These are phyloP conservation scores for Thraustochytrium striatum DNA, from an alignment of 352 stramenopile species.

Conservation along the genomic window DNA sequence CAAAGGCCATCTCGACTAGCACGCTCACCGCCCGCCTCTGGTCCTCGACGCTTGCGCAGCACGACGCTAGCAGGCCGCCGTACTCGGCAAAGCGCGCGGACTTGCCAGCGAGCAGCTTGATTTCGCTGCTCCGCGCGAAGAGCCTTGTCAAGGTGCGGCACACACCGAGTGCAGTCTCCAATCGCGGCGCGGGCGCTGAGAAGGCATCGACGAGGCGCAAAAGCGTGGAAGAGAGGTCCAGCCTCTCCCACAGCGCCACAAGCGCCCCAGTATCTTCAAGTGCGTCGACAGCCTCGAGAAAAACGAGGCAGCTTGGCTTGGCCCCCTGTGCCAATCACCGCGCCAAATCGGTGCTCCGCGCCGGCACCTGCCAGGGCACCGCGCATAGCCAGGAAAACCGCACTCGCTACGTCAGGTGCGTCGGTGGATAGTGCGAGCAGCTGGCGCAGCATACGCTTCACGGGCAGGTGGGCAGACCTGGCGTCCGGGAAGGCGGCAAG, in stretches of 20 bases:
- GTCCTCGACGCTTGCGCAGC: not conserved
- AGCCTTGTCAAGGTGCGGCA: not conserved
- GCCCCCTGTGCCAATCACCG: not conserved
- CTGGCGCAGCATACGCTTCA: not conserved
- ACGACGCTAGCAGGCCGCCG: not conserved
- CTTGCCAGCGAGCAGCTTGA: not conserved
- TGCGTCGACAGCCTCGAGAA: not conserved
- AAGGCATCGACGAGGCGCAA: slow-evolving; percentile 1
- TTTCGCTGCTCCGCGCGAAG: not conserved
- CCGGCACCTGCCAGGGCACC: not conserved
- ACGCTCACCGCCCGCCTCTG: not conserved
- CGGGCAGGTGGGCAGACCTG: not conserved
- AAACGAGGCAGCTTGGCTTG: not conserved
- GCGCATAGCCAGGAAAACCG: not conserved
- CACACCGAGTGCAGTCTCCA: not conserved
- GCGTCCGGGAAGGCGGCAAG: not conserved
- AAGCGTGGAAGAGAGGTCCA: not conserved
- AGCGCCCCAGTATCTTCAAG: not conserved
- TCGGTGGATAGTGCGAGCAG: not conserved
- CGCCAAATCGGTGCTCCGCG: not conserved
- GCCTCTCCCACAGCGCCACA: not conserved
- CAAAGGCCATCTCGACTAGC: not conserved
- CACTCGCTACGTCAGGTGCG: not conserved
- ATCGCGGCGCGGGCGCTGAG: not conserved
- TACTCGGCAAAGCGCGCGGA: not conserved